Conservation (phyloP, 257 asterid genomes). For the Rehmannia glutinosa region DNA sequence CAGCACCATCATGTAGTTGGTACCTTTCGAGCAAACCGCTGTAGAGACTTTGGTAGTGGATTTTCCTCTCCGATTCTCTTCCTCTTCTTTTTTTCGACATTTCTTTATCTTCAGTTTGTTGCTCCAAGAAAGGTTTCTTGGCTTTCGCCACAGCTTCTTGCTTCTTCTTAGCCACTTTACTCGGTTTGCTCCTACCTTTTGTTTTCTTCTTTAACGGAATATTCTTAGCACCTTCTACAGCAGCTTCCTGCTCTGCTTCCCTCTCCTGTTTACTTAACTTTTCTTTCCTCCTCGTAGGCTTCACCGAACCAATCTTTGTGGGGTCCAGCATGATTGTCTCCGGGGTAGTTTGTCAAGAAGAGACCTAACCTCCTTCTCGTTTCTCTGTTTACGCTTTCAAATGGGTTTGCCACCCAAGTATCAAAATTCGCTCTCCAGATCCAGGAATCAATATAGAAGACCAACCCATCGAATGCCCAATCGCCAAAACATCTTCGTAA, state of each 20-base stretch:
- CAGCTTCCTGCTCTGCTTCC: constrained; percentile 63
- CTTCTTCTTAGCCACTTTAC: constrained; percentile 71
- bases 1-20: constrained; percentile 21
- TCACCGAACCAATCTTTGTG: constrained; percentile 75
- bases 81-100: constrained; percentile 50
- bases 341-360: constrained; percentile 97
- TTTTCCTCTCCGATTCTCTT: constrained; percentile 43
- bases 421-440: constrained; percentile 90
- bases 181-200: constrained; percentile 86
- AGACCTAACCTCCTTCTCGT: constrained; percentile 74
- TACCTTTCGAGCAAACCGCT: constrained; percentile 57
- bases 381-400: constrained; percentile 73
- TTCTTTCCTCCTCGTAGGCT: constrained; percentile 48
- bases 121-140: constrained; percentile 60
- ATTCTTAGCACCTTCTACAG: constrained; percentile 58
- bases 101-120: constrained; percentile 27
- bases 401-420: constrained; percentile 85
- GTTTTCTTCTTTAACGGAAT: constrained; percentile 63
- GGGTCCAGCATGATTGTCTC: constrained; percentile 98
- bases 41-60: constrained; percentile 60
- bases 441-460: constrained; percentile 75
- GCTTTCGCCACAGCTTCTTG: constrained; percentile 59
- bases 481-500: constrained; percentile 79
- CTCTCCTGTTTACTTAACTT: constrained; percentile 45
- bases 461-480: constrained; percentile 94